These are phyloP conservation scores for Sugiyamaella smithiae DNA, from an alignment of 805 yeast genomes.

Conservation along the genomic window DNA sequence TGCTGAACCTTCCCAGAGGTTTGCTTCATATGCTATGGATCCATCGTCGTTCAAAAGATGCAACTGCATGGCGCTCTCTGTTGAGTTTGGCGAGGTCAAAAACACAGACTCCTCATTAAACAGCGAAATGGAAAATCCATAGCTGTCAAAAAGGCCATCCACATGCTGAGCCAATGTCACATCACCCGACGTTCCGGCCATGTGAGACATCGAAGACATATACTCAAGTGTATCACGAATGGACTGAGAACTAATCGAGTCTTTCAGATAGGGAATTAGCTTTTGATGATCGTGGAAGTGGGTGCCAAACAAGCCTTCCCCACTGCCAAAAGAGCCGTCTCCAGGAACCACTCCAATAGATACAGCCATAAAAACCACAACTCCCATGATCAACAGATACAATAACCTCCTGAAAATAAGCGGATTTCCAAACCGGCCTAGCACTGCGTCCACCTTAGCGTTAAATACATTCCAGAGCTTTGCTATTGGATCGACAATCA, in stretches of 20 bases:
- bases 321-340: constrained; percentile 45
- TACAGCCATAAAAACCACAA: constrained; percentile 55
- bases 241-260: constrained; percentile 52
- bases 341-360: constrained; percentile 53
- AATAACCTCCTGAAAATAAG: constrained; percentile 72
- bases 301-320: constrained; percentile 10
- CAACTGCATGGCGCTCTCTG: constrained; percentile 29
- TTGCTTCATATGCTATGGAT: constrained; percentile 35
- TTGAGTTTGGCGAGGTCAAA: constrained; percentile 60
- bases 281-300: constrained; percentile 60
- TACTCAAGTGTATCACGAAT: constrained; percentile 69
- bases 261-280: constrained; percentile 48
- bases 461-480: constrained; percentile 35
- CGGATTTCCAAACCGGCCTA: constrained; percentile 80
- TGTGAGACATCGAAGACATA: constrained; percentile 76
- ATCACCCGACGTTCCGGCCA: constrained; percentile 88
- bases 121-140: constrained; percentile 44
- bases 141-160: constrained; percentile 53
- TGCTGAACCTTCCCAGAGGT: constrained; percentile 36
- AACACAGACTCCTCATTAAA: constrained; percentile 52
- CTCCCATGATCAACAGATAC: constrained; percentile 65
- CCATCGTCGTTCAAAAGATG: constrained; percentile 30
- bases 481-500: constrained; percentile 48
- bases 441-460: constrained; percentile 51
- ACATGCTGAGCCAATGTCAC: constrained; percentile 66